Conservation (phyloP, 768 basidiomycete species). For the Russula sp. region DNA sequence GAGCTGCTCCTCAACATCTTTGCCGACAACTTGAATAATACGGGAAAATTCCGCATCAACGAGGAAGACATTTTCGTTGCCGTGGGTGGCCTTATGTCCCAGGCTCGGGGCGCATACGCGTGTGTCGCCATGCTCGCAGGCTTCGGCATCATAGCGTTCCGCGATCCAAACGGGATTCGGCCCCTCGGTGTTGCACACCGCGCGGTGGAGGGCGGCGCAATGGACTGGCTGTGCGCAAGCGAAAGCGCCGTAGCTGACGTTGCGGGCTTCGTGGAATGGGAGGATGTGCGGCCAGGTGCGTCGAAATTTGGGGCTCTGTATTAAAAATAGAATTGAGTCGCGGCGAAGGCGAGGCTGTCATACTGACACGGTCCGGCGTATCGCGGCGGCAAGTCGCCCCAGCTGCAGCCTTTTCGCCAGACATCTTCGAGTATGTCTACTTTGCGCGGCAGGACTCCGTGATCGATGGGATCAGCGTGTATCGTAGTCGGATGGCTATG, state of each 20-base stretch:
- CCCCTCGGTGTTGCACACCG: conserved; percentile 84
- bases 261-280: conserved; percentile 85
- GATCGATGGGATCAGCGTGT: conserved; percentile 94
- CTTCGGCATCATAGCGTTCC: conserved; percentile 95
- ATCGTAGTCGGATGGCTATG: conserved; percentile 99
- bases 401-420: conserved; percentile 80
- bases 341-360: conserved; percentile 83
- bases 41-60: conserved; percentile 98
- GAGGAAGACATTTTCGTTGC: conserved; percentile 99
- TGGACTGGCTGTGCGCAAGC: conserved; percentile 87
- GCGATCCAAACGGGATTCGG: conserved; percentile 96
- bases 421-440: conserved; percentile 99
- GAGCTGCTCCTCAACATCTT: conserved; percentile 96
- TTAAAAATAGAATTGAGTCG: background rate
- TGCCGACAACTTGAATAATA: conserved; percentile 95
- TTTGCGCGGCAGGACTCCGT: conserved; percentile 98
- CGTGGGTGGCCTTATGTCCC: conserved; percentile 80
- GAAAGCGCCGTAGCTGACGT: conserved; percentile 98
- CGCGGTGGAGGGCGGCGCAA: conserved; percentile 46
- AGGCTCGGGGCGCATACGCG: conserved; percentile 90
- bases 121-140: conserved; percentile 99
- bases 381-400: conserved; percentile 68
- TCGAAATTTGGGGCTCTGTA: conserved; percentile 5
- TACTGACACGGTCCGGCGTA: conserved; percentile 80
- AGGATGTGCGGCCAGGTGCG: conserved; percentile 86